Evolutionary conservation across 2,329 filamentous ascomycete species (phyloP).

Genomic region (Cadophora gregata): DNA sequence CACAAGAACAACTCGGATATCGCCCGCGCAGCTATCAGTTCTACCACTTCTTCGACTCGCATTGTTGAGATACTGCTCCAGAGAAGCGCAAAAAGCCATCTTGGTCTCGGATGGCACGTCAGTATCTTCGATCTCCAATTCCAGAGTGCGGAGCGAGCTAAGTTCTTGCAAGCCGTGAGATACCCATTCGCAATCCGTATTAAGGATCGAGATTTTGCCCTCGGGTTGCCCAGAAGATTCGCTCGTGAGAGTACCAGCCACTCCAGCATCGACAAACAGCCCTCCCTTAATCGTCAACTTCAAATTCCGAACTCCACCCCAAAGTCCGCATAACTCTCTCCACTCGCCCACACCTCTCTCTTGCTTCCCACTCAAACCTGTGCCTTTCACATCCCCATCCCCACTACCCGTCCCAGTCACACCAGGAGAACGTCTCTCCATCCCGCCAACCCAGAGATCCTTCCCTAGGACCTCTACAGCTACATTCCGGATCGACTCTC

Average conservation of each 20-base stretch:
- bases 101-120: constrained; percentile 23
- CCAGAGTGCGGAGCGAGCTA: constrained; percentile 21
- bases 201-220: constrained; percentile 17
- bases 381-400: background rate
- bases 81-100: constrained; percentile 26
- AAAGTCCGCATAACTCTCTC: constrained; percentile 29
- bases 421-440: background rate
- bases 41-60: background rate
- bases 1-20: constrained; percentile 24
- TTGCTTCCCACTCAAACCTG: background rate
- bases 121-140: constrained; percentile 33
- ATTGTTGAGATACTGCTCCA: constrained; percentile 16
- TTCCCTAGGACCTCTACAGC: constrained; percentile 50
- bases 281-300: constrained; percentile 25
- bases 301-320: constrained; percentile 26
- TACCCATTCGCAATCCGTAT: constrained; percentile 28
- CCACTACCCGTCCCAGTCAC: background rate
- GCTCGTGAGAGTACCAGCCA: background rate
- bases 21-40: constrained; percentile 9
- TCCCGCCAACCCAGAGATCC: constrained; percentile 44
- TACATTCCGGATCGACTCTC: constrained; percentile 48
- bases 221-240: background rate
- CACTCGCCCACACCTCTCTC: constrained; percentile 24
- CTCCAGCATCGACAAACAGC: constrained; percentile 7
- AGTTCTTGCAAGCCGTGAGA: constrained; percentile 22